Evolutionary conservation across 345 rosid species (phyloP).

Genomic region (Rhodamnia rubescens): DNA sequence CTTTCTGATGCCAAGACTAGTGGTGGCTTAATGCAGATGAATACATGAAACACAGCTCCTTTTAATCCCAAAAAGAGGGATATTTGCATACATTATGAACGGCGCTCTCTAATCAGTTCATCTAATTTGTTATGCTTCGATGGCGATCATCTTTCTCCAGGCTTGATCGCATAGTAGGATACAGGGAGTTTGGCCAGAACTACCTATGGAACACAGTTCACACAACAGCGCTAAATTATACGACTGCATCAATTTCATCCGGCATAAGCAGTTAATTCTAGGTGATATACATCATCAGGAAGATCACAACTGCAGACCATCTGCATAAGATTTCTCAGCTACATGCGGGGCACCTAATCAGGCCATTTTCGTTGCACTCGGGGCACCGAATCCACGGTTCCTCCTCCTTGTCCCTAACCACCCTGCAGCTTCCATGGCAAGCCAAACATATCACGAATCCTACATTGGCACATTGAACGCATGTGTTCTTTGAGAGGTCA

Average conservation of each 20-base stretch:
- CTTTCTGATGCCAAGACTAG: not conserved
- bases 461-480: conserved; percentile 39
- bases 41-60: not conserved
- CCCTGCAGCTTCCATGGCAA: conserved; percentile 69
- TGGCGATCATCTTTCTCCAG: not conserved
- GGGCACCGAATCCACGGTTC: conserved; percentile 33
- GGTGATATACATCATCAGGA: not conserved
- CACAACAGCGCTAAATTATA: not conserved
- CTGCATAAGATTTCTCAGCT: conserved; percentile 2
- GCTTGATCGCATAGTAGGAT: not conserved
- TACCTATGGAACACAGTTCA: not conserved
- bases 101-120: not conserved
- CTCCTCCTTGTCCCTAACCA: conserved; percentile 6
- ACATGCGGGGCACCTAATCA: conserved; percentile 59
- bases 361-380: conserved; percentile 80
- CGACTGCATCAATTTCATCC: not conserved
- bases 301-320: not conserved
- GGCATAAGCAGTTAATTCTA: not conserved
- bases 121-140: not conserved
- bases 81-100: not conserved
- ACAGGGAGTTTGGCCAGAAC: not conserved
- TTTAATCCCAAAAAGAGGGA: not conserved
- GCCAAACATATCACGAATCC: conserved; percentile 54
- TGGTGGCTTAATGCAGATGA: not conserved
- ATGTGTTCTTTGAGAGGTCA: conserved; percentile 7